Conservation (phyloP, 208 protist genomes). For the Angomonas desouzai region DNA sequence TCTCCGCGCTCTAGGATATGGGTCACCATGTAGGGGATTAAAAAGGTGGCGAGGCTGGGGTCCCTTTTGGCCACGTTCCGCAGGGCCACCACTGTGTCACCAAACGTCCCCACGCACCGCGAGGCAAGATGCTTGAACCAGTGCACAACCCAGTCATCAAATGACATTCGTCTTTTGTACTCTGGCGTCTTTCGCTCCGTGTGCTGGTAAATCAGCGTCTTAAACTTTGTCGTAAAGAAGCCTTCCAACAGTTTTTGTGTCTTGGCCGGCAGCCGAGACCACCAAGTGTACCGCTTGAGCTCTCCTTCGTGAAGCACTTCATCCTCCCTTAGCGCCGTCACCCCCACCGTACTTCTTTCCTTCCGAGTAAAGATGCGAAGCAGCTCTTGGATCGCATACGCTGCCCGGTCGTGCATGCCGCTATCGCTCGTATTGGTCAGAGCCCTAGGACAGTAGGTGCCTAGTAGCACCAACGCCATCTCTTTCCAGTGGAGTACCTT, state of each 20-base stretch:
- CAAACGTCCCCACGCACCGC: constrained; percentile 51
- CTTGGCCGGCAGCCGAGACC: constrained; percentile 43
- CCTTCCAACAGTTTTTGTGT: constrained; percentile 59
- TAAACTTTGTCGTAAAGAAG: constrained; percentile 76
- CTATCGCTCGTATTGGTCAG: constrained; percentile 74
- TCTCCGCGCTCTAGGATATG: constrained; percentile 48
- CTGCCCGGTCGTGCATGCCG: constrained; percentile 77
- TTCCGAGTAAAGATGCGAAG: constrained; percentile 58
- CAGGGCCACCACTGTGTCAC: constrained; percentile 56
- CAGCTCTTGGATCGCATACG: constrained; percentile 83
- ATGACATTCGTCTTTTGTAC: constrained; percentile 50
- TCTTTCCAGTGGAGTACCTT: constrained; percentile 63
- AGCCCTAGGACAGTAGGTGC: constrained; percentile 61
- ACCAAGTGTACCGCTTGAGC: constrained; percentile 77
- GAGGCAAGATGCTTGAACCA: constrained; percentile 66
- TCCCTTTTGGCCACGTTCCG: constrained; percentile 85
- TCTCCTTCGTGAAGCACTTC: constrained; percentile 62
- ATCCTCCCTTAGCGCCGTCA: constrained; percentile 31
- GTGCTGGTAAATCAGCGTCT: constrained; percentile 36
- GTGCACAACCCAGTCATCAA: constrained; percentile 54
- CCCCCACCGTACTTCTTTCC: constrained; percentile 37
- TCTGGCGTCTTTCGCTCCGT: constrained; percentile 45
- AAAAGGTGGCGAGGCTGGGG: constrained; percentile 43
- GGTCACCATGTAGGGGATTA: constrained; percentile 74
- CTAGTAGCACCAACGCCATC: constrained; percentile 58